These are phyloP conservation scores for Pseudogymnoascus sp. DNA, from an alignment of 2,329 filamentous ascomycete genomes.

Conservation along the genomic window DNA sequence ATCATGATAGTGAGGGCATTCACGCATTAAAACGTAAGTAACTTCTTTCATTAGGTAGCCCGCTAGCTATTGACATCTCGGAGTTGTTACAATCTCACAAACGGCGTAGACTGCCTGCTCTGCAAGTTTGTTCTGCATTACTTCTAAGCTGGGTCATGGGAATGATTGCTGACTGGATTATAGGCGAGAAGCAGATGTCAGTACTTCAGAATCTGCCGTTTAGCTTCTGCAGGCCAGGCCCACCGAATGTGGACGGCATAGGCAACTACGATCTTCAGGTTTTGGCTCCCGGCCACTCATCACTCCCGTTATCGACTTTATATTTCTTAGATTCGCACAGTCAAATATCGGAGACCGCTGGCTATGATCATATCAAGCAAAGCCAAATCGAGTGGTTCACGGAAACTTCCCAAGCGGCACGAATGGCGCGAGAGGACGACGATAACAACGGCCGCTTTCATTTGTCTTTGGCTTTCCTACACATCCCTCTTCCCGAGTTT, in stretches of 20 bases:
- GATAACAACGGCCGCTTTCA: constrained; percentile 69
- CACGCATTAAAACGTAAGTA: constrained; percentile 34
- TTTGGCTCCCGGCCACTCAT: constrained; percentile 63
- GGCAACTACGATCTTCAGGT: constrained; percentile 92
- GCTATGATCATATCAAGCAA: constrained; percentile 91
- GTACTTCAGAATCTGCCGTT: constrained; percentile 78
- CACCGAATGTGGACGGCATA: constrained; percentile 72
- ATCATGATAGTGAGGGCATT: constrained; percentile 80
- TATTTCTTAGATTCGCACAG: constrained; percentile 89
- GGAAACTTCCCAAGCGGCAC: constrained; percentile 54
- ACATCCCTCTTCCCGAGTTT: constrained; percentile 90
- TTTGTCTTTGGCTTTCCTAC: constrained; percentile 90
- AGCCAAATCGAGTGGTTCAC: constrained; percentile 92
- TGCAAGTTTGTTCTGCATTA: too few species aligned
- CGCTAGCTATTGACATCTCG: constrained; percentile 19
- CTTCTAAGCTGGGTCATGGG: not conserved
- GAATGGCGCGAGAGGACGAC: constrained; percentile 68
- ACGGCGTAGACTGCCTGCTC: not conserved
- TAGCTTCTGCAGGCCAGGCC: constrained; percentile 72
- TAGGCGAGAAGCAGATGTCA: constrained; percentile 61
- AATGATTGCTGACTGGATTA: constrained; percentile 27
- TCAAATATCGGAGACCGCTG: constrained; percentile 74
- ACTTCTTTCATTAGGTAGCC: constrained; percentile 16
- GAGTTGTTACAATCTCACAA: constrained; percentile 18
- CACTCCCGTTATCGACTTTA: constrained; percentile 80